These are phyloP conservation scores for Vairimorpha ceranae DNA, from an alignment of 371 early-diverging fungal genomes.

Conservation along the genomic window DNA sequence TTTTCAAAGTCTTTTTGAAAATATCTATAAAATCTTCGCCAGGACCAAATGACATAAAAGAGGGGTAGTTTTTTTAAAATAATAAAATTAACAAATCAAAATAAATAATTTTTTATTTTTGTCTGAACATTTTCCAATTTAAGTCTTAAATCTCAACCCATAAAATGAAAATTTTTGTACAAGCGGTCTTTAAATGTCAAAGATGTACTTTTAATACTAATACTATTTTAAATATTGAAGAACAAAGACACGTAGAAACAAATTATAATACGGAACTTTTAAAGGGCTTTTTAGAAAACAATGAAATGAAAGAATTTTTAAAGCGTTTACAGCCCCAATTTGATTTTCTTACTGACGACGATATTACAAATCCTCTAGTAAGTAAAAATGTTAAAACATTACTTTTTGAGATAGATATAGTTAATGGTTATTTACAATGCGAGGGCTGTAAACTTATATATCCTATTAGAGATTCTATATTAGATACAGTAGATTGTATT, in stretches of 20 bases:
- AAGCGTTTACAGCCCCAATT: not conserved
- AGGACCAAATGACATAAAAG: not conserved
- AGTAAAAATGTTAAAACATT: constrained; percentile 19
- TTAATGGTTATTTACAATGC: constrained; percentile 13
- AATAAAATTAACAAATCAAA: not conserved
- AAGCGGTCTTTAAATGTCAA: constrained; percentile 27
- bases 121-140: too few species aligned
- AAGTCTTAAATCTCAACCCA: too few species aligned
- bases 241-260: not conserved
- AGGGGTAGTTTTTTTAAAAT: not conserved
- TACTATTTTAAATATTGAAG: not conserved
- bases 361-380: not conserved
- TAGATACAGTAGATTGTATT: constrained; percentile 30
- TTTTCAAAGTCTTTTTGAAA: not conserved
- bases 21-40: not conserved
- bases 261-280: not conserved
- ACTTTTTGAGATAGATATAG: constrained; percentile 25
- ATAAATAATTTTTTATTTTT: too few species aligned
- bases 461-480: constrained; percentile 29
- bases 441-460: constrained; percentile 19
- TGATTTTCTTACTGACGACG: not conserved
- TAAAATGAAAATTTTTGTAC: constrained; percentile 28
- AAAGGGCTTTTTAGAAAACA: not conserved
- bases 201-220: constrained; percentile 26
- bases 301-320: not conserved